phyloP scores from a whole-genome alignment of 1,284 basidiomycete species.

The Rhodotorula glutinis region DNA sequence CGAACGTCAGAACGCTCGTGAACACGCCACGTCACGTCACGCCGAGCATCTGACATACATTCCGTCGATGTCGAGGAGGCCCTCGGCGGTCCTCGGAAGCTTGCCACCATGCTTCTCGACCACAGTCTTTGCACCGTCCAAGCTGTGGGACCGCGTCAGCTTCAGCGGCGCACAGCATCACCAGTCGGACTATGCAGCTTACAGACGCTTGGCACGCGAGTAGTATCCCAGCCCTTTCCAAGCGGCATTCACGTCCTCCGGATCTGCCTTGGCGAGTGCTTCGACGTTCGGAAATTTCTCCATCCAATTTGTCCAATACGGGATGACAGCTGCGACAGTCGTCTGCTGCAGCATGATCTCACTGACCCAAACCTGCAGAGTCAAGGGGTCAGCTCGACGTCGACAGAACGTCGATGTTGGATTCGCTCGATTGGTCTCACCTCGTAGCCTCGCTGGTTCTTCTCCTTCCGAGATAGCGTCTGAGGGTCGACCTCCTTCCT shows the following conservation, averaged over 20 bases:
- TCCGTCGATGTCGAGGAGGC: conserved; percentile 61
- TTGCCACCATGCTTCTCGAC: conserved; percentile 64
- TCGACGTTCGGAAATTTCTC: conserved; percentile 69
- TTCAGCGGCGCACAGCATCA: background rate
- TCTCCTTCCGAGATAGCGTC: conserved; percentile 55
- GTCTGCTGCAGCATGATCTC: conserved; percentile 99
- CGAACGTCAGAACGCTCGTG: background rate
- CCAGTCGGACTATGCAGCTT: no score
- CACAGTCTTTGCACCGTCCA: conserved; percentile 72
- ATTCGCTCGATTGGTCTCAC: conserved; percentile 47
- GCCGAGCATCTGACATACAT: conserved; percentile 18
- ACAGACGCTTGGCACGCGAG: conserved; percentile 72
- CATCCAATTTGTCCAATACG: conserved; percentile 71
- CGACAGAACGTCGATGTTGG: background rate
- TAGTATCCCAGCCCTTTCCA: conserved; percentile 91
- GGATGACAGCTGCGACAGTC: conserved; percentile 73
- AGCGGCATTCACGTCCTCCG: conserved; percentile 78
- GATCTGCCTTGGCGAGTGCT: conserved; percentile 65
- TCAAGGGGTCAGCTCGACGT: background rate
- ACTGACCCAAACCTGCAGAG: conserved; percentile 50
- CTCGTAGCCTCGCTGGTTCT: conserved; percentile 73
- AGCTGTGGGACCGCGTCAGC: conserved; percentile 33
- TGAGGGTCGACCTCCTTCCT: conserved; percentile 62
- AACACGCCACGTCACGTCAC: background rate
- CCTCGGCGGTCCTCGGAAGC: conserved; percentile 73